A percentile compares a stretch with the other conserved stretches of the same genome.
Evolutionary conservation across 2,329 filamentous ascomycete genomes (phyloP).

Genomic region (Botrytis pseudocinerea): DNA sequence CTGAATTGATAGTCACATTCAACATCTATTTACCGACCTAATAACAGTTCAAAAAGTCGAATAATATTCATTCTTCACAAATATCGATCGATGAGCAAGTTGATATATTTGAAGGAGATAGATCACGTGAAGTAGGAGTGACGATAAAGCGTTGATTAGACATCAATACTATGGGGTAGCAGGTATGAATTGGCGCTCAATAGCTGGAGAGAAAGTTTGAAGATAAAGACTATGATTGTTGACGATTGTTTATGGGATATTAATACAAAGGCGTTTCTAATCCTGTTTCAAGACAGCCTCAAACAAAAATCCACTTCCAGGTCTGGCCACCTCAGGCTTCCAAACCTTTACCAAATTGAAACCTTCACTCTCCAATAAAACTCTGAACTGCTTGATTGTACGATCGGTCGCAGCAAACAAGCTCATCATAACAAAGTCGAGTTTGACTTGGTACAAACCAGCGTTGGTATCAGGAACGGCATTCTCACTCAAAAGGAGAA

Average conservation of each 20-base stretch:
- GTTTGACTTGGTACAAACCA: constrained; percentile 36
- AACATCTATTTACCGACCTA: too few relatives aligned
- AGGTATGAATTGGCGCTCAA: too few relatives aligned
- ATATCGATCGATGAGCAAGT: too few relatives aligned
- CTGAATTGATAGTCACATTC: too few relatives aligned
- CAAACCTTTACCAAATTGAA: constrained; percentile 17
- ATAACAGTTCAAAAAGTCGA: too few relatives aligned
- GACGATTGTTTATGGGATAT: not conserved
- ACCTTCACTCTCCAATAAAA: constrained; percentile 35
- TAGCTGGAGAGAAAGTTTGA: not conserved
- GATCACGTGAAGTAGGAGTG: too few relatives aligned
- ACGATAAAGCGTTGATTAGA: too few relatives aligned
- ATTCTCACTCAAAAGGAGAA: constrained; percentile 48
- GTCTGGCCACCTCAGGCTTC: constrained; percentile 9
- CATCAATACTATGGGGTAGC: too few relatives aligned
- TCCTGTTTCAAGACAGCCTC: constrained; percentile 16
- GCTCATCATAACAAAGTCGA: constrained; percentile 48
- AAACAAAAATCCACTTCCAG: constrained; percentile 16
- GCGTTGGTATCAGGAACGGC: constrained; percentile 42
- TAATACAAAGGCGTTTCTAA: not conserved
- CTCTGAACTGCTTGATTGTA: constrained; percentile 44
- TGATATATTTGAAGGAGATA: too few relatives aligned
- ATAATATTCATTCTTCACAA: too few relatives aligned
- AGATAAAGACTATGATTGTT: not conserved
- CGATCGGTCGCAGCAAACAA: constrained; percentile 43